Evolutionary conservation across 1,139 yeast genomes (phyloP), one percentile per base, ranked within the genome.

Genomic region (Debaryomyces fabryi): DNA sequence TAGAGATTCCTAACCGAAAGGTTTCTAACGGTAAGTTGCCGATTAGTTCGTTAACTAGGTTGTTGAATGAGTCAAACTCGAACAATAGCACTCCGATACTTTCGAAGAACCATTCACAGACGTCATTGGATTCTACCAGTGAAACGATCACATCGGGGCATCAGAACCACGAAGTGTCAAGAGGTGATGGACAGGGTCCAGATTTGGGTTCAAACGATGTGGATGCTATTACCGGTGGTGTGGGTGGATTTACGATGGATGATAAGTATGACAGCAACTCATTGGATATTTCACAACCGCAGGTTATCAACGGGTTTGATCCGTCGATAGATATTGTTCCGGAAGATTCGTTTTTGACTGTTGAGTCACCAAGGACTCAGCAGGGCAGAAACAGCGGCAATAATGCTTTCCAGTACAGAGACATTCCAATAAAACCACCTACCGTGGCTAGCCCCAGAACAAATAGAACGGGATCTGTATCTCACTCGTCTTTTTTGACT

Each of bases 401-500:
- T 37, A 42, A 23, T 37, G 36, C 47, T 23, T 47, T 43, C 18
- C 47, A 46, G 33, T 18, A 42, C 35, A 47, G 60, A 27, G 64
- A 58, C 45, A 49, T 54, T 34, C 70, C 71, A 5, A 63, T 63
- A 41, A 61, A 65, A 20, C 67, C 68, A 7, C 68, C 71, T 0
- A 52, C 58, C 15, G 55, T 63, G 38, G 60, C 63, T 16, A 67
- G 74, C 51, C 82, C 81, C 4, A 64, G 80, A 39, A 66, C 73
- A 43, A 70, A 68, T 39, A 65, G 77, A 34, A 74, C 77, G 42
- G 75, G 76, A 49, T 76, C 80, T 21, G 66, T 73, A 29, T 67
- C 80, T 4, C 79, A 74, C 56, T 67, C 77, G 27, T 69, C 75
- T 23, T 72, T 74, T 49, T 60, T 68, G 47, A 65, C 69, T 47